Conservation (phyloP, 495 filamentous ascomycete species). For the Podospora comata region DNA sequence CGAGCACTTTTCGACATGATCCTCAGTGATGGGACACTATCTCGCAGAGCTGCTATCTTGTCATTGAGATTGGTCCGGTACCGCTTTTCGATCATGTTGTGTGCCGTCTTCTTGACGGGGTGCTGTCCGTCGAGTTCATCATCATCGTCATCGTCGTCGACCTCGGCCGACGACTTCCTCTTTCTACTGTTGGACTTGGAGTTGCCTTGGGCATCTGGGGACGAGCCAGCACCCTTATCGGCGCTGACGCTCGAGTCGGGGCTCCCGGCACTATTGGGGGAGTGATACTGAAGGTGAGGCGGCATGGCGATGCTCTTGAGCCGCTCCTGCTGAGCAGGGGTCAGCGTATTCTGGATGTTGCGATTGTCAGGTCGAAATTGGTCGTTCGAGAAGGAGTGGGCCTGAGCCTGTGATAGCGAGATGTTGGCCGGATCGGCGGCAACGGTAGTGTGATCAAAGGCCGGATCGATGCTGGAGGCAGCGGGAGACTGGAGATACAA, state of each 20-base stretch:
- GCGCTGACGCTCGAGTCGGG: slow-evolving; percentile 44
- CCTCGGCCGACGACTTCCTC: slow-evolving; percentile 59
- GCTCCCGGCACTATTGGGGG: slow-evolving; percentile 50
- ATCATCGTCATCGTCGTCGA: slow-evolving; percentile 48
- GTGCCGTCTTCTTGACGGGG: slow-evolving; percentile 88
- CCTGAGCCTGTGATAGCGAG: slow-evolving; percentile 1
- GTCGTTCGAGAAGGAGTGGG: slow-evolving; percentile 15
- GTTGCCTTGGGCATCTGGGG: slow-evolving; percentile 44
- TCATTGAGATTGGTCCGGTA: slow-evolving; percentile 96
- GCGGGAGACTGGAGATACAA: slow-evolving; percentile 24
- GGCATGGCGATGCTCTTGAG: slow-evolving; percentile 57
- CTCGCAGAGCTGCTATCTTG: slow-evolving; percentile 86
- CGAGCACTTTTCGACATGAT: slow-evolving; percentile 65
- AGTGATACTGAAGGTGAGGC: slow-evolving; percentile 51
- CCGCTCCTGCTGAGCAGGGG: slow-evolving; percentile 52
- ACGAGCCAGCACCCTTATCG: slow-evolving; percentile 45
- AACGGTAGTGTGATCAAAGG: slow-evolving; percentile 12
- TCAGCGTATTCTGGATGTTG: slow-evolving; percentile 37
- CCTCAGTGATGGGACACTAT: slow-evolving; percentile 83
- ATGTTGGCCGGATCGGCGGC: slow-evolving; percentile 20
- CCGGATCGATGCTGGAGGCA: slow-evolving; percentile 16
- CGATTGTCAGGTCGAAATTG: slow-evolving; percentile 21
- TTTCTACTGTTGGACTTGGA: slow-evolving; percentile 54
- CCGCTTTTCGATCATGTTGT: slow-evolving; percentile 96
- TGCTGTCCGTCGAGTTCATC: slow-evolving; percentile 54